phyloP scores from a whole-genome alignment of 768 basidiomycete species.

The Brasilioporus rufonigricans region DNA sequence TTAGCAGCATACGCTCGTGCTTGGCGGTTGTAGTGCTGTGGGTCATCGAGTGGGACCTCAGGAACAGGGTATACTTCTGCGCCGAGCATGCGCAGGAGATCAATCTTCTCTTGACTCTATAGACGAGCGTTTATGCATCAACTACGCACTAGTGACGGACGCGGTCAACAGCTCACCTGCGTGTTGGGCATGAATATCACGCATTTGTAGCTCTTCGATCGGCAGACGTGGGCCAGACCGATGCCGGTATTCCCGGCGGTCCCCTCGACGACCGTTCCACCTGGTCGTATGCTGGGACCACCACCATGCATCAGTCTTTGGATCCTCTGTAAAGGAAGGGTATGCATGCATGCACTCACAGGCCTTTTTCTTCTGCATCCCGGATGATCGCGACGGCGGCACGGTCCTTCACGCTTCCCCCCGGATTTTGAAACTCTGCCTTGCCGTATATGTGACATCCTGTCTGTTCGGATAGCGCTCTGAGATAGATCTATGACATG shows the following conservation, averaged over 20 bases:
- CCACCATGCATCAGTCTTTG: background rate
- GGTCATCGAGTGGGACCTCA: conserved; percentile 94
- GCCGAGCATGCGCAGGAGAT: conserved; percentile 94
- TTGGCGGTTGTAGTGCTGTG: conserved; percentile 96
- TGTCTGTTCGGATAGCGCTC: conserved; percentile 75
- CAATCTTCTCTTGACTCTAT: conserved; percentile 97
- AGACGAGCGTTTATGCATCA: background rate
- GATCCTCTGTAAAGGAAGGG: background rate
- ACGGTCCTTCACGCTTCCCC: conserved; percentile 96
- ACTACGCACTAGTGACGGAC: background rate
- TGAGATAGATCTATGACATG: conserved; percentile 69
- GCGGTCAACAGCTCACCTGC: no score
- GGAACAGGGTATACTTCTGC: conserved; percentile 97
- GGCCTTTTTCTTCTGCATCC: conserved; percentile 83
- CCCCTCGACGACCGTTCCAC: conserved; percentile 97
- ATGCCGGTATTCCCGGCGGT: conserved; percentile 99
- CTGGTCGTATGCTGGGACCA: conserved; percentile 65
- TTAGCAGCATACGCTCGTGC: conserved; percentile 82
- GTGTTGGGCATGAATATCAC: conserved; percentile 99
- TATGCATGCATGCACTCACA: conserved; percentile 44
- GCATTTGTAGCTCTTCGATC: conserved; percentile 91
- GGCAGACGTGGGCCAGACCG: conserved; percentile 91
- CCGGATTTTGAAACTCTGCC: conserved; percentile 98
- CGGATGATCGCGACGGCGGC: conserved; percentile 87
- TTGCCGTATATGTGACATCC: conserved; percentile 90